Evolutionary conservation across 495 filamentous ascomycete species (phyloP).

Genomic region (Neurospora sp.): DNA sequence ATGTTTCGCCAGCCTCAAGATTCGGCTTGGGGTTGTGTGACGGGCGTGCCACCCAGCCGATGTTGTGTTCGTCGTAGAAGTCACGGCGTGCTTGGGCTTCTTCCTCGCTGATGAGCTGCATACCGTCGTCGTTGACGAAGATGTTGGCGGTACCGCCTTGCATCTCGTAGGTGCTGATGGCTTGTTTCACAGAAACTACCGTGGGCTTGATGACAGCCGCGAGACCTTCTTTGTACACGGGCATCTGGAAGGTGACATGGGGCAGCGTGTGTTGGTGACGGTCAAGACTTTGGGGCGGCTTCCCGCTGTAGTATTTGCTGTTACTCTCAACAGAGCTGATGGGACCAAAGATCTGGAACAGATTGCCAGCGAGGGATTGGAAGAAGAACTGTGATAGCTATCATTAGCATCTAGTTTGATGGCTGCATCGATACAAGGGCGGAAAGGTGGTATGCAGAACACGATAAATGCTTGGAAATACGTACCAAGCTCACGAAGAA

Average conservation of each 20-base stretch:
- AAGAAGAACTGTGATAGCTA: conserved; percentile 45
- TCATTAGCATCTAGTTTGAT: conserved; percentile 2
- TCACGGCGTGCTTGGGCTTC: conserved; percentile 48
- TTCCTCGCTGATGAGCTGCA: conserved; percentile 48
- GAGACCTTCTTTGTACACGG: conserved; percentile 67
- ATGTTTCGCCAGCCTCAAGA: conserved; percentile 19
- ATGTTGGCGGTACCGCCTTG: conserved; percentile 63
- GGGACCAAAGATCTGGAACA: conserved; percentile 51
- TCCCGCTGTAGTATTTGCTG: conserved; percentile 51
- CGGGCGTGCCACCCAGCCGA: conserved; percentile 52
- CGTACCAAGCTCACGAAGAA: conserved; percentile 48
- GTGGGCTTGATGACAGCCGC: conserved; percentile 52
- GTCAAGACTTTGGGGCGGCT: conserved; percentile 38
- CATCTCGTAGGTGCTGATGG: conserved; percentile 58
- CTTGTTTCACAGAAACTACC: conserved; percentile 49
- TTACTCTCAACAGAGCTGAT: conserved; percentile 46
- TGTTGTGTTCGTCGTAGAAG: conserved; percentile 55
- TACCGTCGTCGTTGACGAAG: conserved; percentile 62
- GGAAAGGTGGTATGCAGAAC: not conserved
- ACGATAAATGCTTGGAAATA: not conserved
- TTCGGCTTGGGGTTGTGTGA: conserved; percentile 44
- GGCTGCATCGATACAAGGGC: not conserved
- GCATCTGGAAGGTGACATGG: conserved; percentile 66
- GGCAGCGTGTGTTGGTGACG: conserved; percentile 37
- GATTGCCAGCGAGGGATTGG: conserved; percentile 43